These are phyloP conservation scores for Aureoboletus auriporus DNA, from an alignment of 768 basidiomycete genomes.

Conservation along the genomic window DNA sequence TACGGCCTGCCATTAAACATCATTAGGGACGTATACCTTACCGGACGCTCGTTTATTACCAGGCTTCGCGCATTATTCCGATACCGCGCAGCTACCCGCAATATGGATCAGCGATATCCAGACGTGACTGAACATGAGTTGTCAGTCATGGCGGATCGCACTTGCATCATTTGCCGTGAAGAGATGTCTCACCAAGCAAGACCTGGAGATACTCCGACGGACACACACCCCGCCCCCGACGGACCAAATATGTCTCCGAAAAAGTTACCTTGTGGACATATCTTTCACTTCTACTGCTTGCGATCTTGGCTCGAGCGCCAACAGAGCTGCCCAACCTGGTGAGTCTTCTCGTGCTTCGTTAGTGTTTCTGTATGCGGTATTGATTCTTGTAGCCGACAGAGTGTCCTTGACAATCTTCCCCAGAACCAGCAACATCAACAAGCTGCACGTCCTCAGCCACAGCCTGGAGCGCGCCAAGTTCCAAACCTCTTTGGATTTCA, in stretches of 20 bases:
- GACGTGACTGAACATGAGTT: constrained; percentile 88
- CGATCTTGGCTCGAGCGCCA: constrained; percentile 97
- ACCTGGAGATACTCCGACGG: constrained; percentile 21
- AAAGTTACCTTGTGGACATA: constrained; percentile 93
- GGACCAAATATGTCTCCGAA: constrained; percentile 96
- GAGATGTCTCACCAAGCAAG: constrained; percentile 65
- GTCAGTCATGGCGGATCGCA: constrained; percentile 75
- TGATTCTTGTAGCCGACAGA: constrained; percentile 54
- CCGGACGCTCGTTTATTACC: constrained; percentile 86
- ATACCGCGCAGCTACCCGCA: constrained; percentile 89
- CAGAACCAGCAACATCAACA: constrained; percentile 32
- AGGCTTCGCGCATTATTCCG: constrained; percentile 85
- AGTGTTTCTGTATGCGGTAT: constrained; percentile 3
- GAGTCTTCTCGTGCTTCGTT: constrained; percentile 23
- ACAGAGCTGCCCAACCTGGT: constrained; percentile 99
- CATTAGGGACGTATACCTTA: constrained; percentile 94
- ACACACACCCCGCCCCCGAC: constrained; percentile 35
- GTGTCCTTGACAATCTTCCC: constrained; percentile 56
- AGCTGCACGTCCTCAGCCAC: constrained; percentile 22
- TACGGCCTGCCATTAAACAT: constrained; percentile 97
- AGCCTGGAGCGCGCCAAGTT: constrained; percentile 29
- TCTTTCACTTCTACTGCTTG: constrained; percentile 97
- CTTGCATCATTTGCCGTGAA: constrained; percentile 97
- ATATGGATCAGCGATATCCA: constrained; percentile 96
- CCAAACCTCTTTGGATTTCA: constrained; percentile 28